A percentile compares a stretch with the other conserved stretches of the same genome.
These are phyloP conservation scores for Tulasnella sp. DNA, from an alignment of 768 basidiomycete species.

Conservation along the genomic window DNA sequence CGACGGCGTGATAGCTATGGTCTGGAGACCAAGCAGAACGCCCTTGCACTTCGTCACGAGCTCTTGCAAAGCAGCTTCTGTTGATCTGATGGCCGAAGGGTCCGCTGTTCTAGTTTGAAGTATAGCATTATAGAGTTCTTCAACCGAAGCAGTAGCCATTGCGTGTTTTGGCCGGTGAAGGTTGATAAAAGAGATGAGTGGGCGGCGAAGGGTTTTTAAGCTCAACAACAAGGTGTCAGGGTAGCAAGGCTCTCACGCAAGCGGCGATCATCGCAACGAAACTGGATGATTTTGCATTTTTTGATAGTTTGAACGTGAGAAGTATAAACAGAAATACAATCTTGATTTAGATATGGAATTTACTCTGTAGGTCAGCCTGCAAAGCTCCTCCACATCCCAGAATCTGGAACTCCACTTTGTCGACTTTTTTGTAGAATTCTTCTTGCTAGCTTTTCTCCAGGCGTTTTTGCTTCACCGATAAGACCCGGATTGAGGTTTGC, in stretches of 20 bases:
- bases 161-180: not conserved
- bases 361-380: not conserved
- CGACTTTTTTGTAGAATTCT: conserved; percentile 10
- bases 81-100: not conserved
- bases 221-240: not conserved
- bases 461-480: not conserved
- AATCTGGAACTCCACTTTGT: not conserved
- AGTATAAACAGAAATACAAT: no score
- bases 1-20: not conserved
- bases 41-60: not conserved
- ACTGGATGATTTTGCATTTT: no score
- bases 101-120: not conserved
- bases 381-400: conserved; percentile 9
- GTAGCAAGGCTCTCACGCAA: not conserved
- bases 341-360: no score
- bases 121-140: conserved; percentile 10
- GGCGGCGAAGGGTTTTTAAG: not conserved
- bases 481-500: not conserved
- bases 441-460: conserved; percentile 5
- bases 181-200: not conserved
- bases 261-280: not conserved
- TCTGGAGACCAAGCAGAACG: conserved; percentile 7
- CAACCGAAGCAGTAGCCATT: conserved; percentile 2
- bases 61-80: conserved; percentile 10
- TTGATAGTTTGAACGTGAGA: no score